Evolutionary conservation across 2,329 filamentous ascomycete species (phyloP).

Genomic region (Fusarium sp.): DNA sequence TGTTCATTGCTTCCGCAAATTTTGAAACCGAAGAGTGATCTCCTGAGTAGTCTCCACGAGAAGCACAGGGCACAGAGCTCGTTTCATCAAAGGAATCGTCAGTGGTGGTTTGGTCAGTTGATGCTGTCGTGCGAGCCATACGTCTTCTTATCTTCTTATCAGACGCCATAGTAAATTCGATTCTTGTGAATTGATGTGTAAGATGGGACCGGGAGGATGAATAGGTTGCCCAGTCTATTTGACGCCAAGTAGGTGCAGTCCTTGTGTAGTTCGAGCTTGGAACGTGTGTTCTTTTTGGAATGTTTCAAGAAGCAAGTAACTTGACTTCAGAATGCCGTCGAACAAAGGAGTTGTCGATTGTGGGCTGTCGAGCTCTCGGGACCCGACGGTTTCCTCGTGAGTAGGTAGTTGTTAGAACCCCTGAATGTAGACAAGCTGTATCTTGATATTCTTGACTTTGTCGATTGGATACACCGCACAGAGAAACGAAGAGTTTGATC

Average conservation of each 20-base stretch:
- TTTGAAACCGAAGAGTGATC: conserved; percentile 42
- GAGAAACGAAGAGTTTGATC: neutral
- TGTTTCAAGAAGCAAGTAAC: no score
- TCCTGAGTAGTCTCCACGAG: conserved; percentile 33
- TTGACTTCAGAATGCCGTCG: no score
- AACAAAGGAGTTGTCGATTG: no score
- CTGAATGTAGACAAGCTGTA: neutral
- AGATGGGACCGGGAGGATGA: neutral
- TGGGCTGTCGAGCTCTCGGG: no score
- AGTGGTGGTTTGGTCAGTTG: conserved; percentile 12
- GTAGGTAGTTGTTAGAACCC: neutral
- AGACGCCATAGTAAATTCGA: conserved; percentile 22
- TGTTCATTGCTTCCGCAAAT: conserved; percentile 53
- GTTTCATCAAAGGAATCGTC: conserved; percentile 35
- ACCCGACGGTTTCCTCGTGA: no score
- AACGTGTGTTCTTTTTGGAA: no score
- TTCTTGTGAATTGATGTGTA: neutral
- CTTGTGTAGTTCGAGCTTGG: no score
- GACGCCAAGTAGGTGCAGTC: no score
- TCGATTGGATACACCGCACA: neutral
- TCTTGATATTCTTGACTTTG: neutral
- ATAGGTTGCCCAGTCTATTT: no score
- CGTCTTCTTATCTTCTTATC: conserved; percentile 21
- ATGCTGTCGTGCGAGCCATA: conserved; percentile 8
- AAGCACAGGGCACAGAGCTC: conserved; percentile 2